phyloP scores from a whole-genome alignment of 1,284 basidiomycete species.

The Apiotrichum siamense region DNA sequence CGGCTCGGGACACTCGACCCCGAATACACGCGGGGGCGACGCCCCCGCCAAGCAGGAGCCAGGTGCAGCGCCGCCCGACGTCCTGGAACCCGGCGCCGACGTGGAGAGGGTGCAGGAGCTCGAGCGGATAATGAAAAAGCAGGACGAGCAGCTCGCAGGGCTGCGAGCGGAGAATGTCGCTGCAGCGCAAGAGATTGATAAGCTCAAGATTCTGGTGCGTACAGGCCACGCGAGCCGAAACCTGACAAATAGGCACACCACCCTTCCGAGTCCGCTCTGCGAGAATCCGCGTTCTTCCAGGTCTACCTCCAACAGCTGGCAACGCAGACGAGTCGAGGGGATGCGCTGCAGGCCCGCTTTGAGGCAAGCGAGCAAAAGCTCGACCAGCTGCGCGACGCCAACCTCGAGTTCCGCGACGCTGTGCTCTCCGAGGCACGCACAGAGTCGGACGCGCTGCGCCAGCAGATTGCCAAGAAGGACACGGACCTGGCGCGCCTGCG shows the following conservation, averaged over 20 bases:
- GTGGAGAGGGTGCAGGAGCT: conserved; percentile 30
- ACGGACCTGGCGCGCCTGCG: conserved; percentile 69
- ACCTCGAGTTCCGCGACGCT: conserved; percentile 38
- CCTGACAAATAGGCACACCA: conserved; percentile 22
- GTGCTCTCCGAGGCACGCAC: conserved; percentile 31
- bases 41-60: neutral
- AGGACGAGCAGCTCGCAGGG: conserved; percentile 28
- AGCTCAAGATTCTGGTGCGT: conserved; percentile 26
- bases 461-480: conserved; percentile 56
- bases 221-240: neutral
- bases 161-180: conserved; percentile 27
- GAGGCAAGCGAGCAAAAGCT: conserved; percentile 31
- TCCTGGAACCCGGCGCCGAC: neutral
- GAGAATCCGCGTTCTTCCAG: conserved; percentile 41
- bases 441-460: conserved; percentile 36
- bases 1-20: conserved; percentile 47
- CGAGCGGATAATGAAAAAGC: conserved; percentile 28
- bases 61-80: neutral
- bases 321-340: conserved; percentile 27
- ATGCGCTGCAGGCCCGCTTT: conserved; percentile 27
- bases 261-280: conserved; percentile 33
- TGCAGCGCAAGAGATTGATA: conserved; percentile 35
- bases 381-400: conserved; percentile 32
- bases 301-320: conserved; percentile 39
- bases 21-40: conserved; percentile 47